Evolutionary conservation across 2,329 filamentous ascomycete genomes (phyloP).

Genomic region (Pseudovirgaria hyperparasitica): DNA sequence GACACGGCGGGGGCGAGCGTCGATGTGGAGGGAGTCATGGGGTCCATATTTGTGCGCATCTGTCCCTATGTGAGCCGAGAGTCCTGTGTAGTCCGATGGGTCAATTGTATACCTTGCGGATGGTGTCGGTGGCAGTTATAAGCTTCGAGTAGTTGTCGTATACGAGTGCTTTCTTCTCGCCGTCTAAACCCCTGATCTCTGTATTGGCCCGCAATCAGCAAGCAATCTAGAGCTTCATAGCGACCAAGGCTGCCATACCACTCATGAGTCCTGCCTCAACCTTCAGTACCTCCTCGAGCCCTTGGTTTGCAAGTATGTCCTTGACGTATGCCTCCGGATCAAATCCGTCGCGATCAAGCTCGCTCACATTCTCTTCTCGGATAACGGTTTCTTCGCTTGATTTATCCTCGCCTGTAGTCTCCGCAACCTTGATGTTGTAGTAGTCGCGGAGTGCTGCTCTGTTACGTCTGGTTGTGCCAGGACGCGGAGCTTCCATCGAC

Average conservation of each 20-base stretch:
- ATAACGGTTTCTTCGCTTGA: conserved; percentile 15
- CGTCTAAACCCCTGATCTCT: conserved; percentile 82
- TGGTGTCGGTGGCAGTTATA: conserved; percentile 93
- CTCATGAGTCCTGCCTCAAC: conserved; percentile 57
- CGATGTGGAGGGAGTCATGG: conserved; percentile 58
- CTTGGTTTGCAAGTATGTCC: conserved; percentile 46
- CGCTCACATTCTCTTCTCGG: conserved; percentile 44
- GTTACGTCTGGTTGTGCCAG: conserved; percentile 46
- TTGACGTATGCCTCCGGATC: conserved; percentile 57
- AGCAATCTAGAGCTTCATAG: not conserved
- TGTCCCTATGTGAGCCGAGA: conserved; percentile 13
- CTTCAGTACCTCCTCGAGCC: conserved; percentile 54
- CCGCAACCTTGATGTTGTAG: conserved; percentile 62
- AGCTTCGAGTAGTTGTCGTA: conserved; percentile 98
- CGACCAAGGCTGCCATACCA: conserved; percentile 16
- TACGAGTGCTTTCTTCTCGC: conserved; percentile 90
- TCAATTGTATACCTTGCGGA: conserved; percentile 48
- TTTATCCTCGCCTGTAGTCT: conserved; percentile 23
- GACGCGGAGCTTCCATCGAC: conserved; percentile 52
- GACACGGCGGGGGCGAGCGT: conserved; percentile 62
- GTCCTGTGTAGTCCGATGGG: not conserved
- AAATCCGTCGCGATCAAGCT: conserved; percentile 65
- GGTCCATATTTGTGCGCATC: conserved; percentile 75
- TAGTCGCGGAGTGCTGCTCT: conserved; percentile 84
- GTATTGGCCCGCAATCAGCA: conserved; percentile 7